A percentile compares a stretch with the other conserved stretches of the same genome.
phyloP scores from a whole-genome alignment of 106 monocot species.

The Narthecium ossifragum region DNA sequence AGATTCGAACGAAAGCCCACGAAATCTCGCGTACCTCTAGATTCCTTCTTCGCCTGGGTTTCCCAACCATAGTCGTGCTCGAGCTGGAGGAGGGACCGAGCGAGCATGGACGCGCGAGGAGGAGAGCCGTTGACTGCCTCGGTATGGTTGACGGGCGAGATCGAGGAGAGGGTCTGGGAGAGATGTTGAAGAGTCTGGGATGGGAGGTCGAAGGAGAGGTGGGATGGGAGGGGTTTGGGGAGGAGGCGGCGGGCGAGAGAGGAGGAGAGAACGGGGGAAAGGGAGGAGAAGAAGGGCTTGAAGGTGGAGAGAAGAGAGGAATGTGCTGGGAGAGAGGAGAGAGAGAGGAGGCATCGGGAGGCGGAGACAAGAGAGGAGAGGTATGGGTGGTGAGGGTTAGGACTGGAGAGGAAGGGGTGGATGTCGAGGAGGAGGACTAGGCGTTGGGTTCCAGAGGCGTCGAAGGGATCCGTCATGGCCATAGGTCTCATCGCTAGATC shows the following conservation, averaged over 20 bases:
- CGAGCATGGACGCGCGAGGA: constrained; percentile 35
- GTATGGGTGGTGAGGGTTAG: constrained; percentile 9
- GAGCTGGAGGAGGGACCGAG: constrained; percentile 55
- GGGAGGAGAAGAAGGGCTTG: constrained; percentile 69
- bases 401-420: constrained; percentile 34
- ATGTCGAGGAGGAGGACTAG: constrained; percentile 66
- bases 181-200: constrained; percentile 30
- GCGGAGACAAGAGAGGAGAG: constrained; percentile 22
- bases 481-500: background rate
- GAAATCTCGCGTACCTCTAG: constrained; percentile 14
- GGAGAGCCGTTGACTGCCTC: background rate
- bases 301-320: constrained; percentile 47
- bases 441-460: constrained; percentile 25
- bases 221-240: constrained; percentile 35
- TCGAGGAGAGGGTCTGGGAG: constrained; percentile 26
- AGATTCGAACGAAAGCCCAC: constrained; percentile 37
- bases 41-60: background rate
- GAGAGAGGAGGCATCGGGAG: constrained; percentile 29
- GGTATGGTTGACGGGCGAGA: constrained; percentile 3
- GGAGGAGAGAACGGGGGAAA: constrained; percentile 67
- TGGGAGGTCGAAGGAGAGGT: constrained; percentile 51
- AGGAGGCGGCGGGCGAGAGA: constrained; percentile 48
- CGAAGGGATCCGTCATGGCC: background rate
- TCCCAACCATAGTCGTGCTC: constrained; percentile 76
- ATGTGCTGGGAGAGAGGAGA: constrained; percentile 14